Base-by-base conservation (phyloP, 495 filamentous ascomycete species). In the Cudoniella acicularis region DNA sequence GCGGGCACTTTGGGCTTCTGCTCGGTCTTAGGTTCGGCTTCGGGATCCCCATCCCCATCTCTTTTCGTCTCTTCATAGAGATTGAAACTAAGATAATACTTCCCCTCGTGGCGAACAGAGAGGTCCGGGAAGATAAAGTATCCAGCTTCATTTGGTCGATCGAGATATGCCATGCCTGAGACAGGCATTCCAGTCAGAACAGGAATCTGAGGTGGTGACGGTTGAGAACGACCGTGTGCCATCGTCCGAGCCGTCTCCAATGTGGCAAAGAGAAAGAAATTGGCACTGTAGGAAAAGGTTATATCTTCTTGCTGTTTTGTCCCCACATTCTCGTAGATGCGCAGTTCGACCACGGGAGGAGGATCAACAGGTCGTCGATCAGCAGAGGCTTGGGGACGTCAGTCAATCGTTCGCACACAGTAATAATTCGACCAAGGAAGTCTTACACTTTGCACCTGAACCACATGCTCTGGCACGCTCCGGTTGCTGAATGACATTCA, bases 71-170 rank as follows among this genome's bases (percentile, higher is more conserved):
- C 87, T 72, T 98, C 94, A 63, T 92, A 98, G 17, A 98, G 79
- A 65, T 90, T 91, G 76, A 98, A 98, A 63, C 83, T 87, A 58
- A 98, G 73, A 9, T 87, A 80, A 67, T 96, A 98, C 54, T 87
- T 86, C 51, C 94, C 94, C 70, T 98, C 94, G 70, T 98, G 93
- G 52, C 95, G 88, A 50, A 98, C 94, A 0, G 94, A 98, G 40
- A 98, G 78, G 73, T 98, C 94, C 0, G 95, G 94, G 67, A 98
- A 98, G 72, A 98, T 88, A 70, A 98, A 98, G 73, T 98, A 98
- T 54, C 95, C 94, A 47, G 93, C 94, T 43, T 90, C 91, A 20
- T 76, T 78, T 0, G 94, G 94, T 24, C 95, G 91, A 66, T 98
- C 94, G 23, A 98, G 79, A 70, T 98, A 98, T 20, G 93, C 92